Percentiles rank a stretch among this genome's conserved stretches.
Evolutionary conservation across 129 eudicot genomes (phyloP).

Genomic region (Arctium lappa): DNA sequence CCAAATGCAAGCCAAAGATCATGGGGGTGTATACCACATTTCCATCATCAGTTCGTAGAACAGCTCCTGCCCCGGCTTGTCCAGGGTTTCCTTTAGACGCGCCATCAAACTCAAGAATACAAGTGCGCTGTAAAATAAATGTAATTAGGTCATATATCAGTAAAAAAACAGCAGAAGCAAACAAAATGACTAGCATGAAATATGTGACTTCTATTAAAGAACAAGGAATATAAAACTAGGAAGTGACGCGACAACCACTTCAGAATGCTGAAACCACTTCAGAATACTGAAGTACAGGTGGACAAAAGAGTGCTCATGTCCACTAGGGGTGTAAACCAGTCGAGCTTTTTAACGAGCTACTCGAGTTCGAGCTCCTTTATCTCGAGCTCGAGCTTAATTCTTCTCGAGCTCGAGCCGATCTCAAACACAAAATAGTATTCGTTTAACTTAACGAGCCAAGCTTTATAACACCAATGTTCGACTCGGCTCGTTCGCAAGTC

Average conservation of each 20-base stretch:
- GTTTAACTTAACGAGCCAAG: too few species aligned
- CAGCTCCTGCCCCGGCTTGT: slow-evolving; percentile 97
- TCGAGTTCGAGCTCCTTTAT: too few species aligned
- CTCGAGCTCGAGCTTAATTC: too few species aligned
- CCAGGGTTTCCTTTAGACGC: slow-evolving; percentile 99
- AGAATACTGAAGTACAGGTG: neutral
- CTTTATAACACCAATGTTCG: too few species aligned
- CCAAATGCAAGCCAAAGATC: neutral
- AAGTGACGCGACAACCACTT: neutral
- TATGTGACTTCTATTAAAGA: neutral
- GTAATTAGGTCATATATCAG: slow-evolving; percentile 18
- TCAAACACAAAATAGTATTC: too few species aligned
- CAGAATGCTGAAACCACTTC: neutral
- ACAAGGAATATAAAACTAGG: neutral
- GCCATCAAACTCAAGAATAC: slow-evolving; percentile 95
- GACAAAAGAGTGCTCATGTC: neutral
- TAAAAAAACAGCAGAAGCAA: neutral
- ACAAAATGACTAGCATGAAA: neutral
- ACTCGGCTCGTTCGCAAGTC: too few species aligned
- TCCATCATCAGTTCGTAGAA: slow-evolving; percentile 76
- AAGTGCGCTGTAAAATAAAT: slow-evolving; percentile 52
- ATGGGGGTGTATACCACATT: slow-evolving; percentile 41
- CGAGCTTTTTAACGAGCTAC: too few species aligned
- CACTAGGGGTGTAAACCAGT: too few species aligned
- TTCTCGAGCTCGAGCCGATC: too few species aligned